Evolutionary conservation across 2,329 filamentous ascomycete genomes (phyloP), one percentile per base, ranked within the genome.

Genomic region (Aspergillus udagawae): DNA sequence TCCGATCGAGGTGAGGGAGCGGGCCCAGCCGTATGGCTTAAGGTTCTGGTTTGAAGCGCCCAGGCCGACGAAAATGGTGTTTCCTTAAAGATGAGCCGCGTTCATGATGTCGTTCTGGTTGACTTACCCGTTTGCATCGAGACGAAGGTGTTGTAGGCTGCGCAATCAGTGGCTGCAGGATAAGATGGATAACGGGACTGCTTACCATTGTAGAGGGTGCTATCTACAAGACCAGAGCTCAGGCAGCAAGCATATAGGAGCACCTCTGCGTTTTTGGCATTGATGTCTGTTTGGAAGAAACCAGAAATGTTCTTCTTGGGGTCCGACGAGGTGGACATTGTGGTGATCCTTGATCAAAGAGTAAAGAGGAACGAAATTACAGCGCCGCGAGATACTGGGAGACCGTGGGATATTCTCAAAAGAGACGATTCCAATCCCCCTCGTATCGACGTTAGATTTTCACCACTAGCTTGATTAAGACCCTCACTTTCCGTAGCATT

Each of bases 61-160:
- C 14, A 78, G 66, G 10, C 74, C 75, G n/a, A 77, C 66, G 60
- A 77, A 78, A 49, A 78, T 75, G 20, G 75, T 77, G 53, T 77
- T 77, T 54, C 75, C 75, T 70, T 44, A 12, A 27, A 3, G 1
- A 7, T 45, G 17, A 27, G 58, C 38, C 12, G 45, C 12, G 44
- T 3, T 20, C 21, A 1, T 23, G 32, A 41, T 38, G 9, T 27
- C 29, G 44, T 50, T 49, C 12, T 54, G 25, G 53, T 55, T 17
- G 58, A 51, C 59, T 41, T 60, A 66, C 65, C 65, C 0, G 62
- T 65, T 51, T 76, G 74, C 74, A 77, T 77, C 1, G 74, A 76
- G 10, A 77, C 75, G 56, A 78, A 77, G 12, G 75, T 77, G 27
- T 74, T 71, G 49, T 77, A 78, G 4, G 75, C 75, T 78, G 27